A percentile compares a stretch with the other conserved stretches of the same genome.
Evolutionary conservation across 129 eudicot species (phyloP).

Genomic region (Flaveria ramosissima): DNA sequence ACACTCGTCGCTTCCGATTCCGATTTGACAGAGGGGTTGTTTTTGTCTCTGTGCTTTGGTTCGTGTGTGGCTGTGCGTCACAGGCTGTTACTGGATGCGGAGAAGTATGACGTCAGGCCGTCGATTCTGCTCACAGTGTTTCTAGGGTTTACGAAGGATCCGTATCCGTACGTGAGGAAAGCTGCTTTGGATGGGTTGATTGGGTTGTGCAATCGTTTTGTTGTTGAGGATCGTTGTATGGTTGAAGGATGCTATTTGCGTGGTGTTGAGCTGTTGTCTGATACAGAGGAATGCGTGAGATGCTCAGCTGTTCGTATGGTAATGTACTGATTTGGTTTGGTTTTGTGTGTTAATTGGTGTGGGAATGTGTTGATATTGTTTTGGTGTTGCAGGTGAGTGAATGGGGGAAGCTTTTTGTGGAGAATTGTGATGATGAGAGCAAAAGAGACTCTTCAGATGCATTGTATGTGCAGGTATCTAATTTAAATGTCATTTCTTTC

Average conservation of each 20-base stretch:
- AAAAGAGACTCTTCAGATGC: constrained; percentile 59
- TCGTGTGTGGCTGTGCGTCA: constrained; percentile 47
- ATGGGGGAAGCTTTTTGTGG: constrained; percentile 71
- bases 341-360: neutral
- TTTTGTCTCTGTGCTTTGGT: constrained; percentile 57
- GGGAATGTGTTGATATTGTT: neutral
- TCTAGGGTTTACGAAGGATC: constrained; percentile 79
- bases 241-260: constrained; percentile 62
- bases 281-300: constrained; percentile 65
- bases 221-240: constrained; percentile 50
- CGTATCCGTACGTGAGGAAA: constrained; percentile 63
- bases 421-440: constrained; percentile 35
- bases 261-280: constrained; percentile 66
- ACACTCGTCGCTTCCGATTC: constrained; percentile 29
- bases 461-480: constrained; percentile 67
- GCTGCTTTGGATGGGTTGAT: constrained; percentile 70
- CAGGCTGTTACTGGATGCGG: constrained; percentile 49
- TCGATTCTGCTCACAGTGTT: constrained; percentile 62
- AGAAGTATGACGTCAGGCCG: constrained; percentile 51
- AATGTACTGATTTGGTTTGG: constrained; percentile 1
- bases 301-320: constrained; percentile 72
- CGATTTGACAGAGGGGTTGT: constrained; percentile 33
- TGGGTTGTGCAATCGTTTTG: constrained; percentile 43
- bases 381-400: constrained; percentile 51
- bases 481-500: neutral